A percentile compares a stretch with the other conserved stretches of the same genome.
These are phyloP conservation scores for Lactifluus hygrophoroides DNA, from an alignment of 768 basidiomycete genomes.

Conservation along the genomic window DNA sequence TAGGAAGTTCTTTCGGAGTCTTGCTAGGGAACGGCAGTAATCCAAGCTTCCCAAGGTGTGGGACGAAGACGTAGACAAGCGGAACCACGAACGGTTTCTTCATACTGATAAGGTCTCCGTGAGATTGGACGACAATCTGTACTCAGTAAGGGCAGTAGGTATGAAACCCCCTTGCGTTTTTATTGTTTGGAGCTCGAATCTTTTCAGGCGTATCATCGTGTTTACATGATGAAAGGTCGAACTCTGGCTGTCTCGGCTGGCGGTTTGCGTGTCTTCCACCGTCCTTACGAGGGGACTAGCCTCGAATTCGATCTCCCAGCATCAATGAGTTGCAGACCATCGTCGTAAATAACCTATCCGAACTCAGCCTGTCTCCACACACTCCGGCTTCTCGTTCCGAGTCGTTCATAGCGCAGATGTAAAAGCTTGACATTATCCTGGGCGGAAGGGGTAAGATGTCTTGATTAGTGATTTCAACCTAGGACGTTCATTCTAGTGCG, in stretches of 20 bases:
- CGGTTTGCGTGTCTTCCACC: constrained; percentile 26
- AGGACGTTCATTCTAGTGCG: too few relatives aligned
- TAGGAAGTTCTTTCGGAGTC: too few relatives aligned
- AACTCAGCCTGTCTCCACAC: constrained; percentile 27
- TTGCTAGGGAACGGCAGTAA: not conserved
- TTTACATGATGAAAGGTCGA: not conserved
- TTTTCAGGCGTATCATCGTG: not conserved
- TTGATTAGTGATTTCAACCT: not conserved
- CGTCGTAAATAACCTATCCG: constrained; percentile 25
- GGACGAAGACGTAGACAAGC: constrained; percentile 27
- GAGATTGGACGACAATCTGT: constrained; percentile 22
- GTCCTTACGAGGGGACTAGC: not conserved
- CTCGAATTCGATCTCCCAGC: constrained; percentile 13
- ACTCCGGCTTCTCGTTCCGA: too few relatives aligned
- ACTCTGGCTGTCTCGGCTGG: constrained; percentile 21
- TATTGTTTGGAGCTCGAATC: not conserved
- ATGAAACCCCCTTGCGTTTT: not conserved
- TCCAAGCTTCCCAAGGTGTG: constrained; percentile 24
- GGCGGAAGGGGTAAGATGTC: too few relatives aligned
- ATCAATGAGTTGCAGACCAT: constrained; percentile 31
- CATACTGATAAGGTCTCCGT: constrained; percentile 16
- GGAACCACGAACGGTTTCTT: constrained; percentile 26
- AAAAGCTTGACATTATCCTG: too few relatives aligned
- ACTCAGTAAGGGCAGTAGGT: too few relatives aligned
- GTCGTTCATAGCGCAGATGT: too few relatives aligned